Conservation (phyloP, 108 stramenopile species). For the Chaetoceros muelleri region DNA sequence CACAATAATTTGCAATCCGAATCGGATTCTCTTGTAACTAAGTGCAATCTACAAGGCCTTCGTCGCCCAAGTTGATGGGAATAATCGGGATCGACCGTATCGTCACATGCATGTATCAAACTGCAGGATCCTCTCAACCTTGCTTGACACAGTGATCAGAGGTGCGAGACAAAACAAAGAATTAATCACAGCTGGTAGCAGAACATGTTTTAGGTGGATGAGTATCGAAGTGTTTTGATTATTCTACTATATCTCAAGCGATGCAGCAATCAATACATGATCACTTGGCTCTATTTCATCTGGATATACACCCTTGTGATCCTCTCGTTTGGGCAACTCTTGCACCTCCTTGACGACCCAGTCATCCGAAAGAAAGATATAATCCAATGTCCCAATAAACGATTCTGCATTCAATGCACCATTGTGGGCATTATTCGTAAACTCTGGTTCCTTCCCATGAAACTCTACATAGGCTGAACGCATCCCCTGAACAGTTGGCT, state of each 20-base stretch:
- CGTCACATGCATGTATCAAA: too few species aligned
- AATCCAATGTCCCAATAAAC: constrained; percentile 90
- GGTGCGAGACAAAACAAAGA: too few species aligned
- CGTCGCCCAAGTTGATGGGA: too few species aligned
- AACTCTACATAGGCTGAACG: constrained; percentile 53
- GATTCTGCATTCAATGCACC: constrained; percentile 38
- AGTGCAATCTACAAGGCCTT: too few species aligned
- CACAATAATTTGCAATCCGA: too few species aligned
- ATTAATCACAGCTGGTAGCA: too few species aligned
- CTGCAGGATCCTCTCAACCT: too few species aligned
- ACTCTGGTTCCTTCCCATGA: constrained; percentile 69
- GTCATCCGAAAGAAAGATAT: constrained; percentile 71
- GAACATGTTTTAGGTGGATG: not conserved
- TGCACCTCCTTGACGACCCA: constrained; percentile 49
- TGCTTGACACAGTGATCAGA: too few species aligned
- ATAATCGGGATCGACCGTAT: too few species aligned
- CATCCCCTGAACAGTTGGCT: constrained; percentile 32
- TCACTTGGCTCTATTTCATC: constrained; percentile 64
- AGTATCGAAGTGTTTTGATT: not conserved
- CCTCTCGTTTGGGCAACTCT: constrained; percentile 30
- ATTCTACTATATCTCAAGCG: constrained; percentile 30
- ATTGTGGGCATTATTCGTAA: constrained; percentile 83
- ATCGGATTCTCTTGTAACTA: too few species aligned
- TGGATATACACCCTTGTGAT: constrained; percentile 56
- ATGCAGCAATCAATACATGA: constrained; percentile 69